A percentile compares a stretch with the other conserved stretches of the same genome.
phyloP scores from a whole-genome alignment of 768 basidiomycete genomes.

The Collybia mongolica region DNA sequence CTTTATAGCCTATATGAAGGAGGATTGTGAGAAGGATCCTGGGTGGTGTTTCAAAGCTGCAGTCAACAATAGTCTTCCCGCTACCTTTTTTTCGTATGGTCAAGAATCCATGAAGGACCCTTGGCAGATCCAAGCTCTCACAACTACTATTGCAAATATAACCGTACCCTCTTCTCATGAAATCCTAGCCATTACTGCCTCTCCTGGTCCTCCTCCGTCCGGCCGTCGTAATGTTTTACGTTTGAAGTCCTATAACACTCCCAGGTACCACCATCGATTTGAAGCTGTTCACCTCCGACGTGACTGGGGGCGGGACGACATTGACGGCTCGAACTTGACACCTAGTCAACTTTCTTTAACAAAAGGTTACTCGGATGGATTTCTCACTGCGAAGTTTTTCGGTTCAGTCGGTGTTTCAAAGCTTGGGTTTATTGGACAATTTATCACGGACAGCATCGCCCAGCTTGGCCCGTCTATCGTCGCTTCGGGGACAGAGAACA shows the following conservation, averaged over 20 bases:
- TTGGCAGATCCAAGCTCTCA: conserved; percentile 2
- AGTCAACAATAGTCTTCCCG: conserved; percentile 54
- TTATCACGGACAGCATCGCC: conserved; percentile 46
- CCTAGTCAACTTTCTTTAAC: conserved; percentile 20
- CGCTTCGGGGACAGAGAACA: conserved; percentile 34
- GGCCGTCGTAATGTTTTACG: background rate
- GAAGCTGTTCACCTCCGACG: conserved; percentile 20
- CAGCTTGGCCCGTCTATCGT: conserved; percentile 34
- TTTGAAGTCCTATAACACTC: background rate
- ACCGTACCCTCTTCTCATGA: conserved; percentile 11
- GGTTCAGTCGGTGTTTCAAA: conserved; percentile 44
- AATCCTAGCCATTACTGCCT: conserved; percentile 5
- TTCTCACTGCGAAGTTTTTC: conserved; percentile 53
- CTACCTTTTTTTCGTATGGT: conserved; percentile 55
- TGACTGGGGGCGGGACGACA: conserved; percentile 4
- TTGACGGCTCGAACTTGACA: conserved; percentile 11
- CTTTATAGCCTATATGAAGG: conserved; percentile 54
- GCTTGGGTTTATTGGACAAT: conserved; percentile 63
- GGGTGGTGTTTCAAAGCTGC: conserved; percentile 72
- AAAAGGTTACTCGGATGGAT: conserved; percentile 62
- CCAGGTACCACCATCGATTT: conserved; percentile 20
- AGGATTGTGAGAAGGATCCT: conserved; percentile 53
- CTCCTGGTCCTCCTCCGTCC: background rate
- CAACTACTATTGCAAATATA: conserved; percentile 6
- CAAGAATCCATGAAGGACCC: conserved; percentile 9